Base-by-base conservation (phyloP, 441 rosid genomes). In the Pelargonium australe region DNA sequence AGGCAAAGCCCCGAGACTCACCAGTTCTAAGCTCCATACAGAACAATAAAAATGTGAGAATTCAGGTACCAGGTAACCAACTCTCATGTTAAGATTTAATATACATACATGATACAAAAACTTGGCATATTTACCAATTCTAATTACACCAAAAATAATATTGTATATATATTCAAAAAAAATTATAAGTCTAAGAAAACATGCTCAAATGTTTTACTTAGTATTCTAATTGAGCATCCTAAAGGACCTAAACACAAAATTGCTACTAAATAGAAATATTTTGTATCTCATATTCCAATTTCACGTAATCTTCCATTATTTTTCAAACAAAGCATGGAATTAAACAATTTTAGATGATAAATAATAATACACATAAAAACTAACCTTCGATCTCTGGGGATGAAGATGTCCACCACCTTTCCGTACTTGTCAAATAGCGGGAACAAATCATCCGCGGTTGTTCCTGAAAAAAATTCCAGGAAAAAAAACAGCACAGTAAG, bases 381-480 rank as follows among this genome's bases (percentile, higher is more conserved):
- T 31, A 61, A 9, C 31, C 90, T 85, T 67, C 89, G 88, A 69
- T 88, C 90, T 69, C 87, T 75, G 25, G 94, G 94, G n/a, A 88
- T 86, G 72, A 86, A 85, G 66, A 88, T 80, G 66, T 88, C 91
- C 45, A 86, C 91, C 69, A 88, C 94, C 78, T 85, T 88, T 13
- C 91, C 91, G 65, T 86, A 88, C 91, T 86, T 88, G 7, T 84
- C 84, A 77, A 86, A 88, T 12, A 88, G 85, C 69, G 91, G 91
- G 72, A 83, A 86, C 6, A 88, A 83, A 77, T 86, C 94, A 76
- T 88, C 94, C 9, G 94, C 89, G 37, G 85, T 81, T 7, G 93
- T 86, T 45, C 93, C 93, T 88, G 71, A 1, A 66, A 17, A 64
- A 68, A 47, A 13, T 28, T 7, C 60, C 60, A 14, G 10, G 14